phyloP scores from a whole-genome alignment of 352 stramenopile species.

The Globisporangium paroecandrum region DNA sequence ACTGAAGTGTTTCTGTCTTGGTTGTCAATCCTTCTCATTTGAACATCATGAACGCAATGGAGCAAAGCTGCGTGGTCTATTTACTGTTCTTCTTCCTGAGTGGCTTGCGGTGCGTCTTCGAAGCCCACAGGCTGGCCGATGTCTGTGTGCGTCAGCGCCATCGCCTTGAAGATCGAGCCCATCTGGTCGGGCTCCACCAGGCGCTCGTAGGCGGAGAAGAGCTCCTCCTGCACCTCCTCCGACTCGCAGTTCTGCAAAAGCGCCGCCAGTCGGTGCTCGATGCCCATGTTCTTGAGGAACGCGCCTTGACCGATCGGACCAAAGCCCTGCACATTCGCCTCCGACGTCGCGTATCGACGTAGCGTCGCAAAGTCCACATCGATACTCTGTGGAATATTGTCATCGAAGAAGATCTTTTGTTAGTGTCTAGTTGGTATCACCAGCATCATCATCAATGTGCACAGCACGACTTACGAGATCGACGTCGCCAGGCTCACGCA shows the following conservation, averaged over 20 bases:
- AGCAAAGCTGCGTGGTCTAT: slow-evolving; percentile 4
- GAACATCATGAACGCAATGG: neutral
- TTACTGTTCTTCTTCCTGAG: slow-evolving; percentile 5
- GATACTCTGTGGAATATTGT: slow-evolving; percentile 44
- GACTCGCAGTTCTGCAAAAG: slow-evolving; percentile 84
- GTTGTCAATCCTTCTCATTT: too few species aligned
- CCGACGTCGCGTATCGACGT: slow-evolving; percentile 52
- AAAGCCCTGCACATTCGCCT: slow-evolving; percentile 64
- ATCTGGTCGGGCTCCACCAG: slow-evolving; percentile 92
- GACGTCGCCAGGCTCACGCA: slow-evolving; percentile 90
- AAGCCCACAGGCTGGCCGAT: slow-evolving; percentile 66
- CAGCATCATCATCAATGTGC: slow-evolving; percentile 24
- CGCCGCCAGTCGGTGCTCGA: slow-evolving; percentile 88
- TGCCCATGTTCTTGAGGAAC: slow-evolving; percentile 95
- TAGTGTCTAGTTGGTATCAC: neutral
- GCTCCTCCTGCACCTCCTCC: slow-evolving; percentile 84
- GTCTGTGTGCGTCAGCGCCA: slow-evolving; percentile 77
- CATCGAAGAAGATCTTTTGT: neutral
- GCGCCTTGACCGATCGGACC: slow-evolving; percentile 89
- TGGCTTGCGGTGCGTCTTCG: slow-evolving; percentile 22
- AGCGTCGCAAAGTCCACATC: slow-evolving; percentile 89
- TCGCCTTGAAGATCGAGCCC: slow-evolving; percentile 93
- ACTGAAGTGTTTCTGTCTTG: too few species aligned
- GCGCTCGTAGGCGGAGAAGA: slow-evolving; percentile 91
- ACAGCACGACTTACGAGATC: slow-evolving; percentile 71